Base-by-base conservation (phyloP, 352 stramenopile species). In the Phytophthora colocasiae region DNA sequence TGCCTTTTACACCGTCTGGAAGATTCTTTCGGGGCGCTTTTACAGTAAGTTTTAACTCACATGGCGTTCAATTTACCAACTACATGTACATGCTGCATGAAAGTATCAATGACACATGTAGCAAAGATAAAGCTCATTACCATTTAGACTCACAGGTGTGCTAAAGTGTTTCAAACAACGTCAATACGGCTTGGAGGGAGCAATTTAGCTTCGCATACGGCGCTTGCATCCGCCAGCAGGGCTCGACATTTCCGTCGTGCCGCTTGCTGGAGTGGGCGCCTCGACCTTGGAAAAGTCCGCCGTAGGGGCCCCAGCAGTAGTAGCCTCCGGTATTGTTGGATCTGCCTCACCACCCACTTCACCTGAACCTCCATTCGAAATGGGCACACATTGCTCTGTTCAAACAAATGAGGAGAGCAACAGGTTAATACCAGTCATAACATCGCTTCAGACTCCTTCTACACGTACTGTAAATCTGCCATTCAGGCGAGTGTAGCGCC, bases 391-490 rank as follows among this genome's bases (percentile, higher is more conserved):
- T 50, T 71, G 55, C 48, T 71, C 59, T 62, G 17, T 9, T 51
- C 17, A 31, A 55, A 50, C 10, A 48, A 62, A 24, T 15, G 3
- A 15, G 41, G 17, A 19, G 12, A 12, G 41, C 5, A 55, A 40
- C 10, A 11, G 19, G 17, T 58, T 45, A 59, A 49, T 11, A 40
- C 27, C n/a, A 34, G 6, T 38, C 10, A 29, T 9, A 27, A 8
- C 15, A 47, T n/a, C 3, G 34, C 15, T 31, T 12, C 41, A 3
- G 14, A 36, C 0, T 36, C 31, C 0, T 36, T 17, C 2, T n/a
- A 4, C 36, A 71, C 70, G 50, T 66, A 75, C 66, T 75, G 65
- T 84, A 84, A 29, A 80, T 63, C 48, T 84, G 73, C 76, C 73
- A 84, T 14, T 73, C 11, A 0, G 62, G 39, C 52, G 64, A 60